Evolutionary conservation across 768 basidiomycete species (phyloP), one percentile per base, ranked within the genome.

Genomic region (Leucosporidium yakuticum): DNA sequence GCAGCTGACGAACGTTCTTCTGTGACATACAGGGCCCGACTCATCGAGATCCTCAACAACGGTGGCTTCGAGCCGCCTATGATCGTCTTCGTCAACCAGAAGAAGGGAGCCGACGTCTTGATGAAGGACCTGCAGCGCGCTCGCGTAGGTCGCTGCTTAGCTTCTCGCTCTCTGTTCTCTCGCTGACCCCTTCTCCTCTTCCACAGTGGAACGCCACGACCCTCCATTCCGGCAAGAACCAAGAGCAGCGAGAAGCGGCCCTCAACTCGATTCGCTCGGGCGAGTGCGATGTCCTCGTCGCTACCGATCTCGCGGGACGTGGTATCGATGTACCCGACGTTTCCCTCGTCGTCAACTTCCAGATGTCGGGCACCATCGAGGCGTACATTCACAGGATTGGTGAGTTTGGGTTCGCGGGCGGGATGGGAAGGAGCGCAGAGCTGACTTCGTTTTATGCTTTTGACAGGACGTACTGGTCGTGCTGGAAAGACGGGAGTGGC

Each of bases 321-420:
- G 96, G 96, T 84, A 98, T 98, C 79, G 96, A 99, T 79, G 95
- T 99, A 19, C 90, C 91, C 69, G 93, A 98, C 77, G 96, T 98
- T 68, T 89, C 87, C 68, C 82, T 96, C 60, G 95, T 98, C 70
- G 87, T 98, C 83, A 98, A 98, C 79, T 99, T 87, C 83, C 91
- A 96, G 81, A 98, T 98, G 95, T 86, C 93, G 8, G 86, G 85
- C 74, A 91, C 89, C 27, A 98, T 99, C 79, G 96, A 99, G 79
- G 91, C 88, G 50, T 97, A 96, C 77, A 91, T 98, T 56, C 95
- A 98, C 80, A 88, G 95, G 78, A 97, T 99, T 75, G 96, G 95
- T 90, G 76, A 63, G 86, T 77, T 65, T 62, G 57, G 65, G 51
- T 67, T 62, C 62, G 36, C 58, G 14, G 14, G 4, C 20, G 20